Conservation (phyloP, 148 eudicot species). For the Amaranthus palmeri region DNA sequence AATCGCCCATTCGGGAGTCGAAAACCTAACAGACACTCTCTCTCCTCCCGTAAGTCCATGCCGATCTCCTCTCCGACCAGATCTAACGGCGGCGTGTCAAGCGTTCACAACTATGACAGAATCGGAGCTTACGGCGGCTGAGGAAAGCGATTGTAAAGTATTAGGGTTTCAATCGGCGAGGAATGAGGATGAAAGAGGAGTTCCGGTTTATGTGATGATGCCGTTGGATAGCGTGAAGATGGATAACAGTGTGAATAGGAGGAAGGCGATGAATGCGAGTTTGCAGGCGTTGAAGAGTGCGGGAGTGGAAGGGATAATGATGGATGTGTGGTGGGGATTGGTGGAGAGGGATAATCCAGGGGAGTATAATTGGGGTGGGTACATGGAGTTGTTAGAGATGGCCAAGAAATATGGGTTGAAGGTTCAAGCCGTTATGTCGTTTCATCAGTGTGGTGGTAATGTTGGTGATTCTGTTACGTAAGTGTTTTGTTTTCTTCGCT, state of each 20-base stretch:
- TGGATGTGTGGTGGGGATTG: slow-evolving; percentile 98
- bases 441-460: slow-evolving; percentile 92
- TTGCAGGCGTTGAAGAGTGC: slow-evolving; percentile 77
- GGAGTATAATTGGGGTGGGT: slow-evolving; percentile 82
- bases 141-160: slow-evolving; percentile 14
- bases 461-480: slow-evolving; percentile 90
- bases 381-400: slow-evolving; percentile 66
- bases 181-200: slow-evolving; percentile 38
- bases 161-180: slow-evolving; percentile 1
- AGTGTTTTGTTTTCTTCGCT: slow-evolving; percentile 16
- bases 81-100: slow-evolving; percentile 32
- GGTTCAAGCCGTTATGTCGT: slow-evolving; percentile 91
- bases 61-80: slow-evolving; percentile 29
- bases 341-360: slow-evolving; percentile 80
- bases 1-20: background rate
- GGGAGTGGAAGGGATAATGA: slow-evolving; percentile 85
- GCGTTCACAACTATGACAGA: slow-evolving; percentile 30
- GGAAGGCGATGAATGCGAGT: slow-evolving; percentile 81
- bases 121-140: slow-evolving; percentile 33
- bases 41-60: slow-evolving; percentile 35
- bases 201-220: slow-evolving; percentile 94
- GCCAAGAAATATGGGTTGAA: slow-evolving; percentile 62
- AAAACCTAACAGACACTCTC: background rate
- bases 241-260: slow-evolving; percentile 59
- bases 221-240: slow-evolving; percentile 78